These are phyloP conservation scores for Fonsecaea multimorphosa DNA, from an alignment of 2,329 filamentous ascomycete genomes.

Conservation along the genomic window DNA sequence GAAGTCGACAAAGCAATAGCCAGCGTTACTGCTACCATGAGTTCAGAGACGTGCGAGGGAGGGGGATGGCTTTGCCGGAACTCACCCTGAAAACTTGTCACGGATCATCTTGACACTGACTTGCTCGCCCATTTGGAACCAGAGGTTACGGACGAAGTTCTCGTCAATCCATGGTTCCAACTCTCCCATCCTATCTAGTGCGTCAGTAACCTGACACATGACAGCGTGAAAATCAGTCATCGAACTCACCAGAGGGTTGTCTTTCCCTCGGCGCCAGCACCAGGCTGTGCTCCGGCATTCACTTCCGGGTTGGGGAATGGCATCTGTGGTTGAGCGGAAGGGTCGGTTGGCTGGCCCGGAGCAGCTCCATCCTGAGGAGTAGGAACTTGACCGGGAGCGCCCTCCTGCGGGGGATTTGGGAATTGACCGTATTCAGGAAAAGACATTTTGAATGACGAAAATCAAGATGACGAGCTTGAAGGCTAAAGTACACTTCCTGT, in stretches of 20 bases:
- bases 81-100: constrained; percentile 96
- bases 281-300: constrained; percentile 50
- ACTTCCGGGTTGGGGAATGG: constrained; percentile 58
- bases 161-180: constrained; percentile 99
- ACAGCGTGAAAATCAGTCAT: constrained; percentile 22
- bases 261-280: constrained; percentile 61
- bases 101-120: constrained; percentile 99
- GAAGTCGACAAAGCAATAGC: constrained; percentile 99
- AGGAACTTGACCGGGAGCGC: constrained; percentile 56
- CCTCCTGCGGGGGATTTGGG: constrained; percentile 64
- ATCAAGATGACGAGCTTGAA: constrained; percentile 25
- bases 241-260: constrained; percentile 61
- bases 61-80: constrained; percentile 23
- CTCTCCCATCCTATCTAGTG: constrained; percentile 86
- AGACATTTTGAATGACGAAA: constrained; percentile 60
- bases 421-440: constrained; percentile 68
- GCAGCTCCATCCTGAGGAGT: constrained; percentile 58
- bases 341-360: constrained; percentile 55
- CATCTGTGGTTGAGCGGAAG: constrained; percentile 57
- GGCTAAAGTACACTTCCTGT: constrained; percentile 22
- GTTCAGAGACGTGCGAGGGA: constrained; percentile 39
- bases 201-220: constrained; percentile 12
- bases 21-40: constrained; percentile 76
- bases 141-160: constrained; percentile 95
- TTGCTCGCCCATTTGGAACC: constrained; percentile 88